Base-by-base conservation (phyloP, 2,329 filamentous ascomycete genomes). In the Xylariaceae sp. region DNA sequence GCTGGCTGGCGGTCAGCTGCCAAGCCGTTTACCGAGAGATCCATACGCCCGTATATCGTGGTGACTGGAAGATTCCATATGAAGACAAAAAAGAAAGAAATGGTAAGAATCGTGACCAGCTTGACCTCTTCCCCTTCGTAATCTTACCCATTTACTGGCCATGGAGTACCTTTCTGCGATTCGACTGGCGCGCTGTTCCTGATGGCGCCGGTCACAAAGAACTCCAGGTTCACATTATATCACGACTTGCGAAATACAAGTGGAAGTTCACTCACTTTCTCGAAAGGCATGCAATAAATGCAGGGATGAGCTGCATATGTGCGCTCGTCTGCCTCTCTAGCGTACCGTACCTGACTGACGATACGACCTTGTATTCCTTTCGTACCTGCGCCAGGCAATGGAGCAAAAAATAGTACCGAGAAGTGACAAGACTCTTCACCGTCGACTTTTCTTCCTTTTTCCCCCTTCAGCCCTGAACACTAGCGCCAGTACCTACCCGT, bases 231-330 rank as follows among this genome's bases (percentile, higher is more conserved):
- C 37, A 41, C 9, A 41, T 39, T 7, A 11, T 7, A 39, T 18
- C 17, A 18, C 17, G 17, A 18, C 37, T 13, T 41, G 9, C 37
- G 37, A n/a, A n/a, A 7, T 9, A 10, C 37, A 41, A 11, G 9
- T 11, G 8, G 2, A 10, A 13, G 37, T 41, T 41, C 9, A 39
- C 10, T 39, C 35, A 39, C 23, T 30, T 30, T 30, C 23, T 30
- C 23, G 23, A 30, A 30, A n/a, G 41, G 11, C 10, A 45, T 53
- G 44, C 18, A 45, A 54, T 47, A 17, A 7, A 58, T 51, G 61
- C 61, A 61, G 58, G 61, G 61, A 52, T 58, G 49, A 47, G 35
- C 15, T 51, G 58, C 58, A 55, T 58, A 51, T 39, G 50, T 49
- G 11, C 9, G 47, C 15, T 30, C 23, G 23, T 30, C 23, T 30